A percentile compares a stretch with the other conserved stretches of the same genome.
Conservation (phyloP, 495 filamentous ascomycete species). For the Neurospora tetraspora region DNA sequence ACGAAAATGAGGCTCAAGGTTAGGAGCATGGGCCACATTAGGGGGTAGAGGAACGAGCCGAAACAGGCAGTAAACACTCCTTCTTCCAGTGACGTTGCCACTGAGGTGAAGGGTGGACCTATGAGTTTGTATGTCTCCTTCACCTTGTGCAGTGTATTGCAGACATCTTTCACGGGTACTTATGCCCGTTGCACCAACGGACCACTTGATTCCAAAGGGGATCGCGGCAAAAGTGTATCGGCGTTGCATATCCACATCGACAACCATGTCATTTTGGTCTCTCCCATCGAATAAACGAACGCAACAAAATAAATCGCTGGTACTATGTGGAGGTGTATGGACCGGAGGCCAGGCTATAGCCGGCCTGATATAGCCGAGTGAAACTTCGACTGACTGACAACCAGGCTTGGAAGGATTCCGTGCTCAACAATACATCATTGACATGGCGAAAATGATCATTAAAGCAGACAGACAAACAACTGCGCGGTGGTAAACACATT, state of each 20-base stretch:
- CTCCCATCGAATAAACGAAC: fast-evolving
- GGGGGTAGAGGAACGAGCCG: fast-evolving
- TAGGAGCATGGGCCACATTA: background rate
- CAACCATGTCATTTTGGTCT: no score
- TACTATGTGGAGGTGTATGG: background rate
- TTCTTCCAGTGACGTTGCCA: background rate
- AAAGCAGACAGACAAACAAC: background rate
- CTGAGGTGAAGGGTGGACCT: no score
- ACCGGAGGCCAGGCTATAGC: background rate
- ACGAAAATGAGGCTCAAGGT: background rate
- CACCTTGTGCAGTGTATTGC: no score
- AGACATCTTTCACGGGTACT: no score
- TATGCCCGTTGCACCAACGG: no score
- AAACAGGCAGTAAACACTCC: background rate
- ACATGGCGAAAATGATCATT: background rate
- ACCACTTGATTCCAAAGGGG: background rate
- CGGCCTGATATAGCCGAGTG: background rate
- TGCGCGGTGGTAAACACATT: background rate
- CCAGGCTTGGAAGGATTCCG: background rate
- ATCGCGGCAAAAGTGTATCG: background rate
- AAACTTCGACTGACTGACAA: background rate
- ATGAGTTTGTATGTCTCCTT: no score
- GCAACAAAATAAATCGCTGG: background rate
- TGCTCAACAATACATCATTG: background rate
- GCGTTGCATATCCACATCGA: background rate